Evolutionary conservation across 306 rosid species (phyloP), one percentile per base, ranked within the genome.

Genomic region (Chamaecrista fasciculata): DNA sequence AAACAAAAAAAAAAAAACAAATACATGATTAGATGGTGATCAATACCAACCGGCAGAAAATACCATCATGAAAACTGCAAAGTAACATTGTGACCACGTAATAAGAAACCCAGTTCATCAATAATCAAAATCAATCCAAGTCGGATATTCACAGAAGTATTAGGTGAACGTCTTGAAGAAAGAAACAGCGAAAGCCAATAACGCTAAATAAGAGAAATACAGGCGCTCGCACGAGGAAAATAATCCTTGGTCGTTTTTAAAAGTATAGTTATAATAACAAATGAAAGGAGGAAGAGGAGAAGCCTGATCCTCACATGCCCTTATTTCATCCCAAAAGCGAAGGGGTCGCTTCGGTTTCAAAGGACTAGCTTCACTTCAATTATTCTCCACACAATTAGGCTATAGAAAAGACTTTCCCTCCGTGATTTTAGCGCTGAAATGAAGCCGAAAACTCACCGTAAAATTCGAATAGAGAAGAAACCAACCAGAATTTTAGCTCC

Each of bases 371-470:
- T 42, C 24, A 59, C 66, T 68, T 74, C 84, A 75, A 81, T 56
- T 74, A 33, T 67, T 80, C 74, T 74, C 73, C 78, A 28, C 76
- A 67, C 56, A 51, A 61, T 44, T 19, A 59, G 48, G 48, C 49
- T 49, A 66, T 18, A 71, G n/a, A 50, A 24, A 25, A 49, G 71
- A 60, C 74, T 42, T 55, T 26, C 20, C 73, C 80, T 66, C 87
- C 86, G 82, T 58, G 51, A 69, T 79, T 78, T 69, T 44, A 71
- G 87, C 79, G 31, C 75, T 51, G 24, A 66, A 57, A 57, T 70
- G 5, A 29, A 81, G 75, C 74, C 63, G 71, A 81, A 42, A 33
- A 33, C 75, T 55, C 43, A 26, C 31, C 24, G 25, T 51, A 33
- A 56, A 10, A 53, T 1, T 3, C 21, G 37, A 16, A 4, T 9